A percentile compares a stretch with the other conserved stretches of the same genome.
Conservation (phyloP, 441 rosid genomes). For the Croton setiger region DNA sequence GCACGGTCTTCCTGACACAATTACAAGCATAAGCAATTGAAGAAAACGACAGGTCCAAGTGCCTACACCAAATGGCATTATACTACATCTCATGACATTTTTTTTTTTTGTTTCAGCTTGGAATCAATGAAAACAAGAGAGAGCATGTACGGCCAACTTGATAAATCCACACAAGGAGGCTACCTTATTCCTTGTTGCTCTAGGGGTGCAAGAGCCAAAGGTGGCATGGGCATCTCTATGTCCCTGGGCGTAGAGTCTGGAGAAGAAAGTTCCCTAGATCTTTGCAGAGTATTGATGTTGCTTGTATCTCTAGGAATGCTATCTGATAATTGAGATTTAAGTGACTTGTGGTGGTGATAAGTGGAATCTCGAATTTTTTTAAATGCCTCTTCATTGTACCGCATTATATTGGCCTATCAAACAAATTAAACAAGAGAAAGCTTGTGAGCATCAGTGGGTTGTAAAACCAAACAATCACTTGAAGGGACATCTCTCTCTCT, state of each 20-base stretch:
- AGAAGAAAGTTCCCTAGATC: conserved; percentile 29
- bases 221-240: conserved; percentile 90
- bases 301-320: conserved; percentile 29
- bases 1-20: conserved; percentile 94
- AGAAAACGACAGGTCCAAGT: neutral
- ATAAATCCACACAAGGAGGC: conserved; percentile 5
- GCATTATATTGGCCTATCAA: conserved; percentile 72
- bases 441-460: neutral
- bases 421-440: neutral
- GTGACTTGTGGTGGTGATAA: conserved; percentile 40
- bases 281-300: conserved; percentile 22
- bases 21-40: conserved; percentile 37
- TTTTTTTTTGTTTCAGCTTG: neutral
- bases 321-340: conserved; percentile 45
- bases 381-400: conserved; percentile 61
- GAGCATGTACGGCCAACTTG: neutral
- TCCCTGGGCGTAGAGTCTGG: conserved; percentile 44
- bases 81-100: neutral
- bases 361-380: conserved; percentile 45
- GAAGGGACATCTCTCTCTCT: neutral
- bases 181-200: conserved; percentile 66
- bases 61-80: neutral
- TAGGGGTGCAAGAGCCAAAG: conserved; percentile 62
- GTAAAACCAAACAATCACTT: neutral
- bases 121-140: neutral